phyloP scores from a whole-genome alignment of 371 early-diverging fungal genomes.

The Mucor circinelloides region DNA sequence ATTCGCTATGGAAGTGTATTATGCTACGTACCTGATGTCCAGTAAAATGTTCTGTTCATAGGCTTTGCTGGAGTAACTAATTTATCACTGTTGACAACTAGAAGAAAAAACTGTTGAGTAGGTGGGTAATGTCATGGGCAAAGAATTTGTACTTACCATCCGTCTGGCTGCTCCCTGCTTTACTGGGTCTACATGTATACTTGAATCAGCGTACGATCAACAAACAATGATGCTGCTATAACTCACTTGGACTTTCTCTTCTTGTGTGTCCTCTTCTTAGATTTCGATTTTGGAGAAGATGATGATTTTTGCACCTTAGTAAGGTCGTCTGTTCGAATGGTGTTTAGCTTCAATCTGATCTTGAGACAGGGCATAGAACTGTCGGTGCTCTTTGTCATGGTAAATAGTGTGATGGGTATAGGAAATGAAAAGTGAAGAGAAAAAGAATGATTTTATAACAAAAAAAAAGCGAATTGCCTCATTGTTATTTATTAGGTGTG shows the following conservation, averaged over 20 bases:
- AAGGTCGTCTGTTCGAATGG: not conserved
- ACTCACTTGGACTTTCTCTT: not conserved
- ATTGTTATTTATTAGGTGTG: not conserved
- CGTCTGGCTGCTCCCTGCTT: not conserved
- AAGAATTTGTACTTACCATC: not conserved
- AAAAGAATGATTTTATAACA: not conserved
- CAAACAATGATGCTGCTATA: not conserved
- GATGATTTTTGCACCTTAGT: not conserved
- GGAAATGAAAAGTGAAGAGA: not conserved
- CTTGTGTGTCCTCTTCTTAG: not conserved
- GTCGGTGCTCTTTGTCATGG: not conserved
- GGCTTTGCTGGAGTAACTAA: not conserved
- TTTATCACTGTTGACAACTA: not conserved
- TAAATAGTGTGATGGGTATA: not conserved
- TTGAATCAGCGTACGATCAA: not conserved
- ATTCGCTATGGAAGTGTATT: too few relatives aligned
- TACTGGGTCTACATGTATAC: not conserved
- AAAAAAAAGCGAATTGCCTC: not conserved
- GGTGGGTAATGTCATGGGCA: not conserved
- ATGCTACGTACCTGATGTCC: not conserved
- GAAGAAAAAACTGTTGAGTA: not conserved
- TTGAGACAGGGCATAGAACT: not conserved
- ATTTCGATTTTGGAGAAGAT: not conserved
- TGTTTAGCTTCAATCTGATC: not conserved
- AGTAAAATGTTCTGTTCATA: not conserved